Percentiles rank a stretch among this genome's conserved stretches.
These are phyloP conservation scores for Cordyceps cateniannulata DNA, from an alignment of 2,329 filamentous ascomycete genomes.

Conservation along the genomic window DNA sequence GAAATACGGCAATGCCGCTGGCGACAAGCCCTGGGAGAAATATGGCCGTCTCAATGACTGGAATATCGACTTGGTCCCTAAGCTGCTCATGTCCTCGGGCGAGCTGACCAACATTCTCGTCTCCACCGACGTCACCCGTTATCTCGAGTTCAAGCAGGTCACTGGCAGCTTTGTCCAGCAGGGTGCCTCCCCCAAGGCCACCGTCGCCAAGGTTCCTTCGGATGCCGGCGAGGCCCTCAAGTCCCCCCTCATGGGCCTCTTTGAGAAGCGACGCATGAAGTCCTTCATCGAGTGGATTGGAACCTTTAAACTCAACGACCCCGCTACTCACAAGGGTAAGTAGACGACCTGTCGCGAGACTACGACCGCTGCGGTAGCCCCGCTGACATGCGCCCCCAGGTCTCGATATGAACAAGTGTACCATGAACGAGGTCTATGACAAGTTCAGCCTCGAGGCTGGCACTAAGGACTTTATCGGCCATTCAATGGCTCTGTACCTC, in stretches of 20 bases:
- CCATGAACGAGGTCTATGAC: slow-evolving; percentile 98
- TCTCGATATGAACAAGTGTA: slow-evolving; percentile 69
- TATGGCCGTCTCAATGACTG: slow-evolving; percentile 96
- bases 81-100: slow-evolving; percentile 97
- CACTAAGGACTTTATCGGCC: slow-evolving; percentile 93
- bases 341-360: slow-evolving; percentile 9
- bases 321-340: slow-evolving; percentile 82
- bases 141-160: slow-evolving; percentile 90
- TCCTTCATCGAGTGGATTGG: slow-evolving; percentile 95
- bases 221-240: slow-evolving; percentile 84
- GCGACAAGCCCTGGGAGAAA: slow-evolving; percentile 92
- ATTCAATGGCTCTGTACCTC: slow-evolving; percentile 94
- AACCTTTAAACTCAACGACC: slow-evolving; percentile 73
- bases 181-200: slow-evolving; percentile 72
- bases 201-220: slow-evolving; percentile 93
- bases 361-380: not conserved
- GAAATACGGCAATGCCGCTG: slow-evolving; percentile 82
- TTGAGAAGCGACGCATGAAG: slow-evolving; percentile 96
- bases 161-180: slow-evolving; percentile 96
- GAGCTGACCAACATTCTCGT: slow-evolving; percentile 98
- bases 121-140: slow-evolving; percentile 84
- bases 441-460: slow-evolving; percentile 88
- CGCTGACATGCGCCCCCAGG: slow-evolving; percentile 42
- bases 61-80: slow-evolving; percentile 98
- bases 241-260: slow-evolving; percentile 92